A percentile compares a stretch with the other conserved stretches of the same genome.
These are phyloP conservation scores for Penicillium waksmanii DNA, from an alignment of 495 filamentous ascomycete genomes.

Conservation along the genomic window DNA sequence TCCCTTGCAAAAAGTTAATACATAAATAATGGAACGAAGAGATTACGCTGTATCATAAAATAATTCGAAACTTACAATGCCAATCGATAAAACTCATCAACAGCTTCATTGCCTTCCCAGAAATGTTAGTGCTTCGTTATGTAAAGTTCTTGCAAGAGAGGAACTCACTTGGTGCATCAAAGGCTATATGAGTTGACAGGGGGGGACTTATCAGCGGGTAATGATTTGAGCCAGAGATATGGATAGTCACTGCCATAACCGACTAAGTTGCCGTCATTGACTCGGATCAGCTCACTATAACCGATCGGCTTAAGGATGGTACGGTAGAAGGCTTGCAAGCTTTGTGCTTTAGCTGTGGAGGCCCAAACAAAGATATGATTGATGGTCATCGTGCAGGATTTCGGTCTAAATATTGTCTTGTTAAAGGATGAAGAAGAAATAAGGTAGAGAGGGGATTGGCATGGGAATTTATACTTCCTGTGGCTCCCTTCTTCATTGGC, in stretches of 20 bases:
- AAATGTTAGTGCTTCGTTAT: neutral
- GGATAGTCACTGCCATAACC: slow-evolving; percentile 22
- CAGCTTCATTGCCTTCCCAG: slow-evolving; percentile 9
- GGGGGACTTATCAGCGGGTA: neutral
- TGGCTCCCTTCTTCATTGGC: neutral
- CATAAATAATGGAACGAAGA: too few species aligned
- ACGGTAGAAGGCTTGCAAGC: neutral
- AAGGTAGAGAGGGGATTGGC: neutral
- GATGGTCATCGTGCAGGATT: neutral
- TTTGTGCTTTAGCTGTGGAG: neutral
- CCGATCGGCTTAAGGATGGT: slow-evolving; percentile 12
- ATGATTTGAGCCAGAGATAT: slow-evolving; percentile 17
- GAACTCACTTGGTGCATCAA: neutral
- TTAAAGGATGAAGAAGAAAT: too few species aligned
- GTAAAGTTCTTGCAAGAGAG: neutral
- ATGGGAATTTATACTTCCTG: neutral
- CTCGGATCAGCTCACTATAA: slow-evolving; percentile 18
- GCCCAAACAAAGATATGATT: neutral
- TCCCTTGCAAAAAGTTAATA: neutral
- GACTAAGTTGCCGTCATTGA: slow-evolving; percentile 4
- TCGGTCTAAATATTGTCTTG: too few species aligned
- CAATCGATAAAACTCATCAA: slow-evolving; percentile 18
- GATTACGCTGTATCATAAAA: neutral
- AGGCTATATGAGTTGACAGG: neutral
- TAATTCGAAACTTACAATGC: slow-evolving; percentile 10